Percentiles rank a stretch among this genome's conserved stretches.
phyloP scores from a whole-genome alignment of 2,329 filamentous ascomycete genomes.

The Paradendryphiella salina region DNA sequence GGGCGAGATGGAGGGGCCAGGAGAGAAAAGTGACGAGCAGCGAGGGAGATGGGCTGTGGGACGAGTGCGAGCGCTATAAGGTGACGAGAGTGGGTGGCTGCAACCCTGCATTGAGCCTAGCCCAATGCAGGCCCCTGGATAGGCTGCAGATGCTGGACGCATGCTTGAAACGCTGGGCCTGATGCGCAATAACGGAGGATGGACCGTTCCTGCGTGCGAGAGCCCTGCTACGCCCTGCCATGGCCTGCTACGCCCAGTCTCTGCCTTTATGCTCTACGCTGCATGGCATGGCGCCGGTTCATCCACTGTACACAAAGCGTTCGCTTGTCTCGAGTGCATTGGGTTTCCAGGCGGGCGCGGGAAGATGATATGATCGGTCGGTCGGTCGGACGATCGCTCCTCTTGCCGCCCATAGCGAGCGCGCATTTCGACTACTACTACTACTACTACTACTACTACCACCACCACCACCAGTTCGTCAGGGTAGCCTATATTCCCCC shows the following conservation, averaged over 20 bases:
- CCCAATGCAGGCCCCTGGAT: slow-evolving; percentile 9
- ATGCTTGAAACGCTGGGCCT: slow-evolving; percentile 31
- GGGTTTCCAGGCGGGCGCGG: slow-evolving; percentile 2
- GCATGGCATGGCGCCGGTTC: neutral
- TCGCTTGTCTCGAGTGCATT: neutral
- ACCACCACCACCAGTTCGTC: too few species aligned
- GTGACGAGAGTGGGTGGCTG: slow-evolving; percentile 22
- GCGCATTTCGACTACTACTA: neutral
- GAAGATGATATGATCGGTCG: neutral
- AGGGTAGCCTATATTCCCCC: too few species aligned
- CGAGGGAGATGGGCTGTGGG: slow-evolving; percentile 58
- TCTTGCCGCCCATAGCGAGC: slow-evolving; percentile 11
- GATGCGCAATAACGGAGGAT: slow-evolving; percentile 24
- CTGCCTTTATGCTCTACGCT: neutral
- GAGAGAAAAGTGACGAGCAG: slow-evolving; percentile 49
- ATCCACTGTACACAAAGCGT: slow-evolving; percentile 11
- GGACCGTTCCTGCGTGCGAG: slow-evolving; percentile 23
- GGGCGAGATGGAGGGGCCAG: slow-evolving; percentile 47
- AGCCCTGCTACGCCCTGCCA: slow-evolving; percentile 1
- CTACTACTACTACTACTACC: too few species aligned
- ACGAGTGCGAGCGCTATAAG: slow-evolving; percentile 25
- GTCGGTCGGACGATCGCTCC: too few species aligned
- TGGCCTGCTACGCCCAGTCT: neutral
- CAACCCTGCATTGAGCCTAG: slow-evolving; percentile 20
- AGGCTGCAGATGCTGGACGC: slow-evolving; percentile 16